A percentile compares a stretch with the other conserved stretches of the same genome.
Evolutionary conservation across 2,329 filamentous ascomycete genomes (phyloP).

Genomic region (Aspergillus sp.): DNA sequence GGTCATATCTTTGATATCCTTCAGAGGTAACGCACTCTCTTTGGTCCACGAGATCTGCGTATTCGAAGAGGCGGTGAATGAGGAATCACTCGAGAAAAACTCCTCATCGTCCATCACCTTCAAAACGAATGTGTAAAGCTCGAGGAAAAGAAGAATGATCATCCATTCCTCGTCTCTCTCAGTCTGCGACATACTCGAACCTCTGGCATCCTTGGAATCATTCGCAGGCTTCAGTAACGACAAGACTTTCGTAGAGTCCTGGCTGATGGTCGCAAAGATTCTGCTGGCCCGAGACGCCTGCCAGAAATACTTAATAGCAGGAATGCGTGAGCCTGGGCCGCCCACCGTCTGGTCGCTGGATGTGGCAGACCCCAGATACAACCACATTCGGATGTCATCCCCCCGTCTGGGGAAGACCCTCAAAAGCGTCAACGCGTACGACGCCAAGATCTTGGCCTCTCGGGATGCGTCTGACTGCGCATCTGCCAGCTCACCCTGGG

Average conservation of each 20-base stretch:
- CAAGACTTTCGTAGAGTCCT: conserved; percentile 58
- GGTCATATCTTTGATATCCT: conserved; percentile 71
- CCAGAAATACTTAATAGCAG: conserved; percentile 84
- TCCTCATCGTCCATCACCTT: conserved; percentile 96
- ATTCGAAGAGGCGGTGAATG: conserved; percentile 44
- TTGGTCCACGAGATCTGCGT: conserved; percentile 54
- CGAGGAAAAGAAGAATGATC: conserved; percentile 83
- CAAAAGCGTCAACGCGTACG: conserved; percentile 80
- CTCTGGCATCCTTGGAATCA: conserved; percentile 36
- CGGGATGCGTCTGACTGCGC: conserved; percentile 42
- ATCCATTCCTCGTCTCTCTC: conserved; percentile 73
- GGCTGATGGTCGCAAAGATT: conserved; percentile 56
- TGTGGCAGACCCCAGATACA: conserved; percentile 71
- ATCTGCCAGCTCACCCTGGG: conserved; percentile 20
- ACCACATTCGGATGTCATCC: conserved; percentile 91
- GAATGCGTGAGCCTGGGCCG: conserved; percentile 43
- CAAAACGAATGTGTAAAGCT: conserved; percentile 89
- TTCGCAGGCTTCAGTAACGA: conserved; percentile 51
- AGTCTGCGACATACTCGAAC: conserved; percentile 24
- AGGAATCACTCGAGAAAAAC: conserved; percentile 66
- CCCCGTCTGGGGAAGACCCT: conserved; percentile 77
- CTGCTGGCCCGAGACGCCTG: conserved; percentile 58
- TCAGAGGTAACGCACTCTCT: conserved; percentile 66
- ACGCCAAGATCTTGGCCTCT: conserved; percentile 72
- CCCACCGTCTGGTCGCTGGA: conserved; percentile 33